Base-by-base conservation (phyloP, 148 eudicot species). In the Heliamphora exappendiculata region DNA sequence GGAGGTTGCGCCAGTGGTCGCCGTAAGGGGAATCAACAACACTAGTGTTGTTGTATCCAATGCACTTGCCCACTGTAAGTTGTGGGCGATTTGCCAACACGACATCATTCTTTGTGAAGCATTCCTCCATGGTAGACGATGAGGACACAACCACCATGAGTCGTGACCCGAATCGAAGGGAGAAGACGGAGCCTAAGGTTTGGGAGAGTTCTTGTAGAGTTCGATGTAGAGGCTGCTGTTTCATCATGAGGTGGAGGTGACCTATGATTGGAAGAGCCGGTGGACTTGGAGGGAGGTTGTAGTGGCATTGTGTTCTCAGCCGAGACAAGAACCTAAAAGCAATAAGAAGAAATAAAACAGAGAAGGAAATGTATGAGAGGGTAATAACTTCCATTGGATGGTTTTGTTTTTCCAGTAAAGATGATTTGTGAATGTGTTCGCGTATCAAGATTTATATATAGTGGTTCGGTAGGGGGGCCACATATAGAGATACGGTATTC, bases 1-100 rank as follows among this genome's bases (percentile, higher is more conserved):
- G 59, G 8, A 72, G 75, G 75, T 72, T 72, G 29, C 75, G 75
- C 75, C 60, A 72, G 31, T 72, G 41, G 75, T 72, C 75, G 8
- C 75, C 75, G 44, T 72, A 72, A 1, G 72, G 3, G 42, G 42
- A 28, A 14, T 13, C 29, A 1, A 19, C 9, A 1, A 53, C 63
- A 1, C 28, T 53, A 20, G 62, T 72, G 22, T 11, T 20, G 60
- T 72, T 9, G 53, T 72, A 72, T 1, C 31, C 50, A 12, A 72
- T 2, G 62, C 16, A 29, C 2, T 54, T 54, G 4, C 33, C 47
- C 7, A 3, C 4, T 0, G 28, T 4, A 11, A 36, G 7, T 5
- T 8, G 0, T 7, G 75, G 75, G 28, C 75, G 60, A 44, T 72
- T 54, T 14, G 75, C 75, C 2, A 72, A 22, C 9, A 72, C 75